A percentile compares a stretch with the other conserved stretches of the same genome.
Evolutionary conservation across 345 rosid genomes (phyloP).

Genomic region (Bruguiera sexangula): DNA sequence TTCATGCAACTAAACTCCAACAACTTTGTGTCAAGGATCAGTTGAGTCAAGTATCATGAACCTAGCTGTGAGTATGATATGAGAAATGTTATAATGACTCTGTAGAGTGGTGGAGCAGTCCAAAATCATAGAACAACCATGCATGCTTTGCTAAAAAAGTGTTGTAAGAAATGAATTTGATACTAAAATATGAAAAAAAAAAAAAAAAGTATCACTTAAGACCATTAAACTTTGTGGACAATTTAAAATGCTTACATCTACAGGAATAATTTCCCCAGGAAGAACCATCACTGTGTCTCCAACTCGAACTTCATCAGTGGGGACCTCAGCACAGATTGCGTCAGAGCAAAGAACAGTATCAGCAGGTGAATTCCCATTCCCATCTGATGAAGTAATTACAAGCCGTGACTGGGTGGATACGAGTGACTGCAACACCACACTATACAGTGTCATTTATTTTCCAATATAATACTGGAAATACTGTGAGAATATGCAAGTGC

Average conservation of each 20-base stretch:
- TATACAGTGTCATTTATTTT: constrained; percentile 12
- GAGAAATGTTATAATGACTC: too few species aligned
- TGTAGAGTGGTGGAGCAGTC: neutral
- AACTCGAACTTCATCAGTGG: constrained; percentile 82
- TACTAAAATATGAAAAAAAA: constrained; percentile 4
- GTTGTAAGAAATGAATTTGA: neutral
- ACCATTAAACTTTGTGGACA: constrained; percentile 10
- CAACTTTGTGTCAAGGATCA: too few species aligned
- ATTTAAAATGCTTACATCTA: constrained; percentile 62
- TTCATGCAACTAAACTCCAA: too few species aligned
- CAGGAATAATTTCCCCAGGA: constrained; percentile 93
- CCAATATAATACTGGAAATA: too few species aligned
- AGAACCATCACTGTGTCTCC: constrained; percentile 83
- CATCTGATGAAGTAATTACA: constrained; percentile 72
- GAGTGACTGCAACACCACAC: constrained; percentile 58
- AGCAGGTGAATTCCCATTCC: constrained; percentile 42
- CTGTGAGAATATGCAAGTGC: too few species aligned
- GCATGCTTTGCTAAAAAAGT: neutral
- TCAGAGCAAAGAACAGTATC: constrained; percentile 71
- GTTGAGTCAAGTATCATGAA: too few species aligned
- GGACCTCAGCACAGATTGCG: constrained; percentile 76
- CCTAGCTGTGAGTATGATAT: too few species aligned
- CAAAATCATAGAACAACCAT: neutral
- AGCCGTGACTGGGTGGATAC: constrained; percentile 84
- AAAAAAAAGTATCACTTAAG: neutral